phyloP scores from a whole-genome alignment of 176 grass and related monocot genomes.

The barley (Hordeum vulgare) region DNA sequence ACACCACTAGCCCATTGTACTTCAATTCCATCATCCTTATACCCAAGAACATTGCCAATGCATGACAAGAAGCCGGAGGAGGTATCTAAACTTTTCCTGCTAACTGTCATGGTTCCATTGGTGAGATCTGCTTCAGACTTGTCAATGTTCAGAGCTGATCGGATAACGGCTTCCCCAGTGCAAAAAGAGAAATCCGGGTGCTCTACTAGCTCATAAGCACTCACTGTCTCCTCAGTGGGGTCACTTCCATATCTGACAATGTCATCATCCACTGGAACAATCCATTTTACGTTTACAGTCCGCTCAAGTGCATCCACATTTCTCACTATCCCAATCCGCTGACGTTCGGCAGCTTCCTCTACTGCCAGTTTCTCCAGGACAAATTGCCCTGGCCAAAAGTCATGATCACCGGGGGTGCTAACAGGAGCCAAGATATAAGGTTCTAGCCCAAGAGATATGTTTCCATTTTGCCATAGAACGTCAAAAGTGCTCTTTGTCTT shows the following conservation, averaged over 20 bases:
- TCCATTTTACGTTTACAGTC: slow-evolving; percentile 87
- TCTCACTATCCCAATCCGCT: slow-evolving; percentile 63
- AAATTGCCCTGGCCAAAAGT: slow-evolving; percentile 93
- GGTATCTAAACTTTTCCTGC: slow-evolving; percentile 17
- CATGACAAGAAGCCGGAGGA: slow-evolving; percentile 66
- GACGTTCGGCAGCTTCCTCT: slow-evolving; percentile 17
- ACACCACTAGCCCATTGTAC: slow-evolving; percentile 85
- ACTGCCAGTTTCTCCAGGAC: slow-evolving; percentile 71
- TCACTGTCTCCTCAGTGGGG: slow-evolving; percentile 66
- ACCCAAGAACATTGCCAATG: slow-evolving; percentile 75
- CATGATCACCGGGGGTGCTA: slow-evolving; percentile 79
- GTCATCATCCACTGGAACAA: slow-evolving; percentile 30
- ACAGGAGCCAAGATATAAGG: slow-evolving; percentile 59
- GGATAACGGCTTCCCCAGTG: slow-evolving; percentile 71
- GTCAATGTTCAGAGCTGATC: slow-evolving; percentile 43
- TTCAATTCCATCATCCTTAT: slow-evolving; percentile 67
- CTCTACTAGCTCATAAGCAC: slow-evolving; percentile 92
- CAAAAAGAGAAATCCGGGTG: slow-evolving; percentile 83
- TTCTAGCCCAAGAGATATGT: slow-evolving; percentile 57
- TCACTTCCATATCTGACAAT: slow-evolving; percentile 32
- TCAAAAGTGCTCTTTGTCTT: slow-evolving; percentile 79
- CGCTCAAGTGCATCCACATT: slow-evolving; percentile 68
- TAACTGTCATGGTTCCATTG: slow-evolving; percentile 23
- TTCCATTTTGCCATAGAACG: slow-evolving; percentile 92
- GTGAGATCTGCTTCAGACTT: slow-evolving; percentile 47